These are phyloP conservation scores for Podospora conica DNA, from an alignment of 495 filamentous ascomycete species.

Conservation along the genomic window DNA sequence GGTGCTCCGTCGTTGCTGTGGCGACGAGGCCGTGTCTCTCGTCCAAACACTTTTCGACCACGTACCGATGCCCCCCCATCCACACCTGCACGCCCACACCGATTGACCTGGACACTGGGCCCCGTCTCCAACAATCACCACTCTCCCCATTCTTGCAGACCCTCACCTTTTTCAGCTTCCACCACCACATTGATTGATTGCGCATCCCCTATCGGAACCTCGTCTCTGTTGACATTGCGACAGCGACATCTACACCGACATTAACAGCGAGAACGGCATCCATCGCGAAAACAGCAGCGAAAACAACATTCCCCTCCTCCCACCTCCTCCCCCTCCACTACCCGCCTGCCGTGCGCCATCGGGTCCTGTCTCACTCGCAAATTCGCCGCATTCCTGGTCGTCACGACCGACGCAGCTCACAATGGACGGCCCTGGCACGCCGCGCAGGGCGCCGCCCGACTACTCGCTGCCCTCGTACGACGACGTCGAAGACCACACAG, in stretches of 20 bases:
- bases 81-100: neutral
- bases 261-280: neutral
- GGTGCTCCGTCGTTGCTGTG: neutral
- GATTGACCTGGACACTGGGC: neutral
- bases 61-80: no score
- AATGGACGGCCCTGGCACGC: constrained; percentile 43
- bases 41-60: no score
- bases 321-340: neutral
- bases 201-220: neutral
- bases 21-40: no score
- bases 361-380: neutral
- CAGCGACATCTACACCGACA: neutral
- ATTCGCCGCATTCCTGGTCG: neutral
- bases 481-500: constrained; percentile 40
- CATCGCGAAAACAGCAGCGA: neutral
- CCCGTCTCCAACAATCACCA: neutral
- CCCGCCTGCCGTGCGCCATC: neutral
- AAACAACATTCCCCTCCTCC: neutral
- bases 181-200: neutral
- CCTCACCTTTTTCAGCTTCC: neutral
- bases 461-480: constrained; percentile 44
- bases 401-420: constrained; percentile 8
- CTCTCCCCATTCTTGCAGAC: neutral
- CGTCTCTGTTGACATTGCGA: neutral
- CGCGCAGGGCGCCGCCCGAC: constrained; percentile 34